A percentile compares a stretch with the other conserved stretches of the same genome.
Conservation (phyloP, 2,329 filamentous ascomycete species). For the Microcyclospora tardicrescens region DNA sequence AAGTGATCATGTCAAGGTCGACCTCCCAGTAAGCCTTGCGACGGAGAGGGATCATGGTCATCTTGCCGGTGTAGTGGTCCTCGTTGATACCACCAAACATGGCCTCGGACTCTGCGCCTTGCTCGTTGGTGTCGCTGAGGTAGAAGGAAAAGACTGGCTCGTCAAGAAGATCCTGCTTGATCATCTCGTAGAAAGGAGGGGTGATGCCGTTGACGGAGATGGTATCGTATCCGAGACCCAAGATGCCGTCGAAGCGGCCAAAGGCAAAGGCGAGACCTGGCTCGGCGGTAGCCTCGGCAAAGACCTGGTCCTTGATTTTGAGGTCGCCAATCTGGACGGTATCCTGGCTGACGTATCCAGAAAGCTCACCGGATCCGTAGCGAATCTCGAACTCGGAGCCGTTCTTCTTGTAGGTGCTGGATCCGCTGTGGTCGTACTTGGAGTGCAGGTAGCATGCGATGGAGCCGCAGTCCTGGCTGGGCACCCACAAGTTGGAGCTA, state of each 20-base stretch:
- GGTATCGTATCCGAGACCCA: conserved; percentile 86
- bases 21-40: conserved; percentile 99
- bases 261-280: conserved; percentile 96
- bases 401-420: conserved; percentile 87
- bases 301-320: conserved; percentile 77
- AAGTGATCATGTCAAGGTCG: conserved; percentile 80
- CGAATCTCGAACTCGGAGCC: conserved; percentile 83
- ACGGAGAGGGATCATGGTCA: conserved; percentile 86
- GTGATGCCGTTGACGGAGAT: conserved; percentile 95
- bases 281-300: conserved; percentile 91
- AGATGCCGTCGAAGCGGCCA: conserved; percentile 90
- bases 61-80: conserved; percentile 68
- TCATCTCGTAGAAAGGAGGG: conserved; percentile 92
- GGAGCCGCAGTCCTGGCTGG: conserved; percentile 75
- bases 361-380: conserved; percentile 89
- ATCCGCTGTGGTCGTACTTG: conserved; percentile 87
- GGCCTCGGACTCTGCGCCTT: conserved; percentile 67
- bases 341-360: conserved; percentile 87
- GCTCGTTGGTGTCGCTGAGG: conserved; percentile 60
- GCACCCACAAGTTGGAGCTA: conserved; percentile 98
- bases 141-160: conserved; percentile 95
- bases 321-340: conserved; percentile 77
- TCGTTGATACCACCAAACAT: conserved; percentile 82
- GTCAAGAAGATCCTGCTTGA: conserved; percentile 79
- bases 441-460: conserved; percentile 96